Evolutionary conservation across 1,284 basidiomycete genomes (phyloP).

Genomic region (Uromyces viciae-fabae): DNA sequence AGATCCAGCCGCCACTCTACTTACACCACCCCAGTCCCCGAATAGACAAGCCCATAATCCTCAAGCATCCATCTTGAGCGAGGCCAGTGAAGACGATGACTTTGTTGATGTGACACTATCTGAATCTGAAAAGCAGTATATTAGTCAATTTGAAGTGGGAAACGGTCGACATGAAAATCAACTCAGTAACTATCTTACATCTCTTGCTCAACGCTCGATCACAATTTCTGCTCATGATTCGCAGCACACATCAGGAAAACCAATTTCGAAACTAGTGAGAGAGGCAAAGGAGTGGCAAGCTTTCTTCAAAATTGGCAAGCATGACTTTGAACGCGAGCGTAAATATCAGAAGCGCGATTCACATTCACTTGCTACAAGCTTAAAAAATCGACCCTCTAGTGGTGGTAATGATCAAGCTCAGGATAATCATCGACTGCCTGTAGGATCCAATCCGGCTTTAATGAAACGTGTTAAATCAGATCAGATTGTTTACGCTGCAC

Average conservation of each 20-base stretch:
- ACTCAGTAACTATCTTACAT: constrained; percentile 23
- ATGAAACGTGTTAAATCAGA: constrained; percentile 33
- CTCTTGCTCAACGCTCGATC: constrained; percentile 5
- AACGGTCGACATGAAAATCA: constrained; percentile 8
- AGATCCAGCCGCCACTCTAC: background rate
- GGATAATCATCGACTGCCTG: background rate
- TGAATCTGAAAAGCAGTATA: constrained; percentile 25
- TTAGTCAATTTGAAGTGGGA: constrained; percentile 16
- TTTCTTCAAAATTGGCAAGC: constrained; percentile 36
- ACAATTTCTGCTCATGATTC: background rate
- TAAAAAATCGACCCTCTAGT: background rate
- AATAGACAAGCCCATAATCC: background rate
- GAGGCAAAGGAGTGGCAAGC: constrained; percentile 31
- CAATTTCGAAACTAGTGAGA: background rate
- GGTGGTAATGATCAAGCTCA: background rate
- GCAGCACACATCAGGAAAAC: background rate
- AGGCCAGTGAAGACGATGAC: constrained; percentile 16
- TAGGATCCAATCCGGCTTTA: background rate
- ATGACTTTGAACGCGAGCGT: constrained; percentile 32
- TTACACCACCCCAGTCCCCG: constrained; percentile 21
- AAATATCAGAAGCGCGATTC: constrained; percentile 11
- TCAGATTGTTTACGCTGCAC: background rate
- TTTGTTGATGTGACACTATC: constrained; percentile 30
- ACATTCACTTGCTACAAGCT: background rate
- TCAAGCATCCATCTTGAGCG: background rate